Conservation (phyloP, 345 rosid genomes). For the Moricandia arvensis region DNA sequence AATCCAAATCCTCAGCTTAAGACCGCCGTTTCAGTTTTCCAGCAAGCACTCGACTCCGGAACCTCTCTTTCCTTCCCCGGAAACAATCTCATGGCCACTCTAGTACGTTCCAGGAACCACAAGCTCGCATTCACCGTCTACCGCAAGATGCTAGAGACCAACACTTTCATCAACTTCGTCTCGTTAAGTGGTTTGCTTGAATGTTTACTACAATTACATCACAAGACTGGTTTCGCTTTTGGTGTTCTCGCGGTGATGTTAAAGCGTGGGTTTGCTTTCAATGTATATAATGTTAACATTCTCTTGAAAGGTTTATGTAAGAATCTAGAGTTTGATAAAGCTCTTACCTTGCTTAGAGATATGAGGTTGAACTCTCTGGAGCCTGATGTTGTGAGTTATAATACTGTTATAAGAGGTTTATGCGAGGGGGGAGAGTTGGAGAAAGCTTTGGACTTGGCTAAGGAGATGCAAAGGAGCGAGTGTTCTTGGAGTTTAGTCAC, state of each 20-base stretch:
- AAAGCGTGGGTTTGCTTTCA: slow-evolving; percentile 55
- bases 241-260: slow-evolving; percentile 55
- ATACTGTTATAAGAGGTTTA: slow-evolving; percentile 49
- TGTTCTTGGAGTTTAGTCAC: slow-evolving; percentile 45
- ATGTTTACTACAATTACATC: slow-evolving; percentile 44
- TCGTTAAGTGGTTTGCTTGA: slow-evolving; percentile 58
- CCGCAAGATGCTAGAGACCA: slow-evolving; percentile 40
- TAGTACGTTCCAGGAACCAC: slow-evolving; percentile 54
- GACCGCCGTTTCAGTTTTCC: slow-evolving; percentile 46
- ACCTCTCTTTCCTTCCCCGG: slow-evolving; percentile 35
- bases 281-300: slow-evolving; percentile 45
- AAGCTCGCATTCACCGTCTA: slow-evolving; percentile 51
- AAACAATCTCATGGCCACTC: slow-evolving; percentile 48
- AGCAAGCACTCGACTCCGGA: slow-evolving; percentile 41
- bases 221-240: slow-evolving; percentile 34
- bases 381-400: slow-evolving; percentile 52
- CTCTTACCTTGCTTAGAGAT: slow-evolving; percentile 41
- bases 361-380: slow-evolving; percentile 40
- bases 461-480: slow-evolving; percentile 46
- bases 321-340: slow-evolving; percentile 36
- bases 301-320: slow-evolving; percentile 58
- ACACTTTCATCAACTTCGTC: slow-evolving; percentile 40
- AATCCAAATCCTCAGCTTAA: slow-evolving; percentile 38
- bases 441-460: slow-evolving; percentile 41
- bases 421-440: slow-evolving; percentile 46